Conservation (phyloP, 2,329 filamentous ascomycete species). For the Aspergillus bombycis region DNA sequence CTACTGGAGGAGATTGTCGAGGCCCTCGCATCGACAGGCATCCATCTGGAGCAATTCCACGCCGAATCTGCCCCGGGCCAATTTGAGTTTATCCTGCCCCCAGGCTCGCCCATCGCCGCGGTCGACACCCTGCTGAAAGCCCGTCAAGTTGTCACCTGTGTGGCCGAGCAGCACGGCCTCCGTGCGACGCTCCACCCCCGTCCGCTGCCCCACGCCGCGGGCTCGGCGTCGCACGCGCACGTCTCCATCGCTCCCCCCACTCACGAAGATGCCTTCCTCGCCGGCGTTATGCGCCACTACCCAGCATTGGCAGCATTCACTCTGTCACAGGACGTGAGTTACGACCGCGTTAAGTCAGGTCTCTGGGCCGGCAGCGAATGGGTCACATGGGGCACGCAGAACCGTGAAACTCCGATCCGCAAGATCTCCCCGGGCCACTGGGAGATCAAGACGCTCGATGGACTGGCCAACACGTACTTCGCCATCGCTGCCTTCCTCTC, state of each 20-base stretch:
- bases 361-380: slow-evolving; percentile 77
- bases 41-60: slow-evolving; percentile 73
- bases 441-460: slow-evolving; percentile 80
- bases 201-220: slow-evolving; percentile 57
- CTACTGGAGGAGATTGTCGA: slow-evolving; percentile 69
- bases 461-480: slow-evolving; percentile 77
- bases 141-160: slow-evolving; percentile 67
- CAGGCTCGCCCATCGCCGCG: slow-evolving; percentile 64
- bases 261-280: slow-evolving; percentile 67
- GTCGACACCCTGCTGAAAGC: slow-evolving; percentile 73
- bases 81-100: slow-evolving; percentile 74
- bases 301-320: slow-evolving; percentile 70
- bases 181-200: slow-evolving; percentile 75
- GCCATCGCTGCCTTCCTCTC: slow-evolving; percentile 64
- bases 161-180: slow-evolving; percentile 65
- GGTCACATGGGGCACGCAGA: slow-evolving; percentile 81
- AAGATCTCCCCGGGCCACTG: slow-evolving; percentile 70
- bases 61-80: slow-evolving; percentile 74
- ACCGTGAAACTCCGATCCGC: slow-evolving; percentile 74
- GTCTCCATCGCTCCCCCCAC: slow-evolving; percentile 56
- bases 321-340: slow-evolving; percentile 67
- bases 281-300: slow-evolving; percentile 69
- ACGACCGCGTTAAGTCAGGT: slow-evolving; percentile 69
- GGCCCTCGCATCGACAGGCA: slow-evolving; percentile 62
- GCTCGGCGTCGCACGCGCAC: slow-evolving; percentile 71